Evolutionary conservation across 805 yeast genomes (phyloP), one percentile per base, ranked within the genome.

Genomic region (Zygoascus flipseniorum): DNA sequence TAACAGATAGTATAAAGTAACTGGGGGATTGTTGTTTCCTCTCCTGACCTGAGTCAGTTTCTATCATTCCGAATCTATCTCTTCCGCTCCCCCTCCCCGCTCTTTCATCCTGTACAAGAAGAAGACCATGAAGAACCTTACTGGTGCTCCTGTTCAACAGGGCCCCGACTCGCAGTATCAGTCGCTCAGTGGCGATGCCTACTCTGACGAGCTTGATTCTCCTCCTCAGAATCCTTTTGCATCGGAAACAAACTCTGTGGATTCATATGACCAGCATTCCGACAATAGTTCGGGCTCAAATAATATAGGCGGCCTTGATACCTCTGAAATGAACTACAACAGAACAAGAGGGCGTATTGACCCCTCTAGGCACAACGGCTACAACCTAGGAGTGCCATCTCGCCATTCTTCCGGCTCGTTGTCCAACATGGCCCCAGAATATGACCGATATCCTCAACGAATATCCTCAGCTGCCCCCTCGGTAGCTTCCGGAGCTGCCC

Each of bases 381-480:
- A 50, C 41, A 51, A 51, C 26, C 52, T 53, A 20, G 52, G 31
- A 8, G 56, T 49, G n/a, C 53, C 60, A 26, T 58, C 62, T 13
- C 48, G 62, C 16, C 56, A 54, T 39, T 60, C 64, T 18, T 54
- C 60, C 13, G 56, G 60, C n/a, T 54, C 60, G 11, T 50, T 59
- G 35, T 55, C 52, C 14, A 59, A 55, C 26, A 56, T 61, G 62
- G 54, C 55, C 19, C 58, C 65, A 13, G 72, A 67, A 47, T 66
- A 63, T 46, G 72, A 69, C 58, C 61, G 73, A 39, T 69, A 69
- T 56, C 72, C 73, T 19, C 58, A 64, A 35, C 57, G 69, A 11
- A 61, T 58, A 43, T 39, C 56, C 35, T 62, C 64, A 4, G 62
- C 62, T 8, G 63, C 62, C 10, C 61, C 62, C 5, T 58, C 62